Evolutionary conservation across 2,329 filamentous ascomycete species (phyloP).

Genomic region (Phaeosphaeria sp.): DNA sequence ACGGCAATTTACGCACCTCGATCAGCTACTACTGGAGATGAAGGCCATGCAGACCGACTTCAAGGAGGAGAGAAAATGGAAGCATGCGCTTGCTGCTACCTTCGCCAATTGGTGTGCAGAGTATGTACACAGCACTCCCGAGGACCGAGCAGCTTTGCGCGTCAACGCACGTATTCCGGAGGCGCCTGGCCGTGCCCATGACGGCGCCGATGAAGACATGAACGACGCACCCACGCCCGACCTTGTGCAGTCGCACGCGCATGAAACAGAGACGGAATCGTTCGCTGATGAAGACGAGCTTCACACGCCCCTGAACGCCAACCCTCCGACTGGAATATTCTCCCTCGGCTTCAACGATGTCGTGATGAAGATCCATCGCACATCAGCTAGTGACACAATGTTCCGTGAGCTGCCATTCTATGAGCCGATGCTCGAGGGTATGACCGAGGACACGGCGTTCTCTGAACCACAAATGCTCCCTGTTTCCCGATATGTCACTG

Average conservation of each 20-base stretch:
- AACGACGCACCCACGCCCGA: slow-evolving; percentile 50
- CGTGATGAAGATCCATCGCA: slow-evolving; percentile 77
- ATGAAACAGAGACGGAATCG: slow-evolving; percentile 49
- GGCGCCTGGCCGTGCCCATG: slow-evolving; percentile 8
- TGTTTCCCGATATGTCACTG: slow-evolving; percentile 85
- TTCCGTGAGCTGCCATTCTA: slow-evolving; percentile 84
- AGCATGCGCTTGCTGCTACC: slow-evolving; percentile 78
- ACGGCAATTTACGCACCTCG: slow-evolving; percentile 79
- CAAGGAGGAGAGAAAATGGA: slow-evolving; percentile 92
- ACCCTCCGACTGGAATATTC: slow-evolving; percentile 79
- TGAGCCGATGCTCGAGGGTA: slow-evolving; percentile 52
- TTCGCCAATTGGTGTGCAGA: slow-evolving; percentile 84
- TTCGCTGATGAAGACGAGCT: slow-evolving; percentile 51
- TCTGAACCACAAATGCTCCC: slow-evolving; percentile 70
- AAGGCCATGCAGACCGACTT: slow-evolving; percentile 99
- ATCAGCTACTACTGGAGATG: slow-evolving; percentile 86
- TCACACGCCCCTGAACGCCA: slow-evolving; percentile 51
- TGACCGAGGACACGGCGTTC: slow-evolving; percentile 40
- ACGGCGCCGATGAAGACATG: slow-evolving; percentile 41
- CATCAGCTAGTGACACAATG: slow-evolving; percentile 76
- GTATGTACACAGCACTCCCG: slow-evolving; percentile 72
- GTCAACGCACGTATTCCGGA: slow-evolving; percentile 60
- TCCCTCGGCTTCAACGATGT: slow-evolving; percentile 82
- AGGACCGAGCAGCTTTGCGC: slow-evolving; percentile 72
- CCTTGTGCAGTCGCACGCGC: slow-evolving; percentile 44